A percentile compares a stretch with the other conserved stretches of the same genome.
phyloP scores from a whole-genome alignment of 2,329 filamentous ascomycete species.

The Verticillium albo-atrum region DNA sequence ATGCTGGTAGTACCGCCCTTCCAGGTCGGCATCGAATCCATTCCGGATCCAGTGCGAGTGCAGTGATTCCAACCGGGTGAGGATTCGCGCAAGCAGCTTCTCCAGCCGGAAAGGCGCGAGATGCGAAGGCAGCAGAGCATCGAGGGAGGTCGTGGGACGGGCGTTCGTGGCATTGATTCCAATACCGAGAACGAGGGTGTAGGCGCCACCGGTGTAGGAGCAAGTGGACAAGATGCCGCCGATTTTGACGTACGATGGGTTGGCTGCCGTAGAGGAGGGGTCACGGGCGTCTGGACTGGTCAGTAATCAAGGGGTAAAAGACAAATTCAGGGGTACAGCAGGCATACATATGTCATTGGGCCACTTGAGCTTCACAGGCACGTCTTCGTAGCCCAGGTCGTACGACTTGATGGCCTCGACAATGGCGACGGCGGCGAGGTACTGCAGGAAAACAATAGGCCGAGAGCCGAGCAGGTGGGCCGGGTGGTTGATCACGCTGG shows the following conservation, averaged over 20 bases:
- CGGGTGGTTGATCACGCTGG: slow-evolving; percentile 79
- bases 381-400: slow-evolving; percentile 64
- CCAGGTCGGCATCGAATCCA: slow-evolving; percentile 71
- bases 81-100: slow-evolving; percentile 73
- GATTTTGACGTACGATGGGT: slow-evolving; percentile 72
- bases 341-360: slow-evolving; percentile 84
- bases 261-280: slow-evolving; percentile 43
- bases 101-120: slow-evolving; percentile 64
- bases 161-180: slow-evolving; percentile 83
- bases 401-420: slow-evolving; percentile 80
- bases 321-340: not conserved
- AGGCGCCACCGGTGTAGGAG: slow-evolving; percentile 69
- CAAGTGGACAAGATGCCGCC: slow-evolving; percentile 91
- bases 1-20: slow-evolving; percentile 70
- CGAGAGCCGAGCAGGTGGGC: slow-evolving; percentile 65
- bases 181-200: slow-evolving; percentile 80
- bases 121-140: slow-evolving; percentile 58
- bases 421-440: slow-evolving; percentile 83
- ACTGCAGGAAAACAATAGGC: slow-evolving; percentile 91
- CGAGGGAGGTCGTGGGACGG: slow-evolving; percentile 82
- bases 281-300: slow-evolving; percentile 56
- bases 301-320: not conserved
- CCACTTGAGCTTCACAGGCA: slow-evolving; percentile 92
- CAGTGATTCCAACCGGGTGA: slow-evolving; percentile 72
- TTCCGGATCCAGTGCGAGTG: slow-evolving; percentile 70